Evolutionary conservation across 805 yeast genomes (phyloP), one percentile per base, ranked within the genome.

Genomic region (Kodamaea hsintzibuensis): DNA sequence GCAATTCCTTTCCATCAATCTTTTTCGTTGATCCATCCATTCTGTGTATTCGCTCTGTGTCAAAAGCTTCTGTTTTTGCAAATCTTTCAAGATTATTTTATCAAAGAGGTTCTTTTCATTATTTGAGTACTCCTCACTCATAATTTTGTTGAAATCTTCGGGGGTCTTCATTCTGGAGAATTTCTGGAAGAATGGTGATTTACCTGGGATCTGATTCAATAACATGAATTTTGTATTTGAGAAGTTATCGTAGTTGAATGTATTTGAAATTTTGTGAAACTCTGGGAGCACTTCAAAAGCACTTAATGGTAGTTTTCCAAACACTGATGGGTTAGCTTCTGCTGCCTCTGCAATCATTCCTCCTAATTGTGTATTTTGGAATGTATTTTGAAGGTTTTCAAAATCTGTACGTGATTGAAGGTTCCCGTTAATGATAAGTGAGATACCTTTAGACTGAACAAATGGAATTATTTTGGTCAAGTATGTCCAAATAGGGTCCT

Each of bases 291-390:
- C 71, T 22, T 73, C 65, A 22, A 70, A 75, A 89, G 93, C 89
- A 0, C 81, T 73, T 47, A 78, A 65, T 3, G 81, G 79, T 0
- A 62, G 58, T 7, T 66, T 59, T 37, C 57, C 46, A 67, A 95
- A 95, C 39, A 89, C 85, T 0, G 96, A 79, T 7, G 96, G 95
- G 65, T 95, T 92, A 6, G 80, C 65, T 70, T 95, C 98, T 0
- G 98, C 98, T 30, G 84, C 83, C 33, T 90, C 87, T 1, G 98
- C 99, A 62, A 92, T 84, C 99, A 95, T 93, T 6, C 90, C 92
- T 3, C 98, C 96, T n/a, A 87, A 59, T 8, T 63, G 71, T 50
- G 82, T 81, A 1, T 79, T 78, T 0, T 85, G 82, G 60, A 80
- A 81, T n/a, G 70, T 66, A 8, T 69, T 60, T 62, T 82, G 86